phyloP scores from a whole-genome alignment of 2,329 filamentous ascomycete genomes.

The Aureobasidium sp. region DNA sequence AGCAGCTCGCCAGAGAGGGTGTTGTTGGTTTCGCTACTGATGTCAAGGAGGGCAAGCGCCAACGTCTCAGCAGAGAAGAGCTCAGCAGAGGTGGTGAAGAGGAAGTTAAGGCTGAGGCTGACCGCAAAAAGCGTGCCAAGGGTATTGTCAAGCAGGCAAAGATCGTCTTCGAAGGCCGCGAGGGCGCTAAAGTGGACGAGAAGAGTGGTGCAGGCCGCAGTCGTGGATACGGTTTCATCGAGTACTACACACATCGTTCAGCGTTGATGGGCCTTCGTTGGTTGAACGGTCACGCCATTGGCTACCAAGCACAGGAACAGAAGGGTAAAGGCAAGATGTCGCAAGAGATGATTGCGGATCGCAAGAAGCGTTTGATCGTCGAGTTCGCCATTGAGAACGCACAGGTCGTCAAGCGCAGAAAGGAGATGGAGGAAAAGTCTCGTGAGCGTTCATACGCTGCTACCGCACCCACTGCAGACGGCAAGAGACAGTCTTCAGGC shows the following conservation, averaged over 20 bases:
- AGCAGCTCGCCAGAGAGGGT: conserved; percentile 82
- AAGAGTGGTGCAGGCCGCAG: conserved; percentile 69
- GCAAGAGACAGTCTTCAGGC: neutral
- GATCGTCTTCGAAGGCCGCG: conserved; percentile 80
- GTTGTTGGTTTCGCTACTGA: conserved; percentile 90
- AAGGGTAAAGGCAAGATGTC: conserved; percentile 27
- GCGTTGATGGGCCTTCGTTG: conserved; percentile 91
- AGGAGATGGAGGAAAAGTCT: conserved; percentile 51
- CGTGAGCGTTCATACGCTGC: conserved; percentile 25
- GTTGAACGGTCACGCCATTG: conserved; percentile 70
- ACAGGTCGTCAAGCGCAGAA: conserved; percentile 79
- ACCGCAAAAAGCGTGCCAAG: conserved; percentile 73
- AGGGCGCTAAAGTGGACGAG: conserved; percentile 77
- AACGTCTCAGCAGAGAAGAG: conserved; percentile 84
- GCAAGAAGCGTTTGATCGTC: conserved; percentile 81
- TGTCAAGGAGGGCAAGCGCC: conserved; percentile 66
- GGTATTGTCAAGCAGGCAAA: conserved; percentile 88
- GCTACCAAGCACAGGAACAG: conserved; percentile 40
- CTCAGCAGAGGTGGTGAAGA: conserved; percentile 67
- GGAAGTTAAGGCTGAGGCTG: conserved; percentile 70
- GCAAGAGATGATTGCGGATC: conserved; percentile 50
- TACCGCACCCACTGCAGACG: conserved; percentile 7
- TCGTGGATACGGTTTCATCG: conserved; percentile 93
- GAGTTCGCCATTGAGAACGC: conserved; percentile 99
- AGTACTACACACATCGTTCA: conserved; percentile 88